Base-by-base conservation (phyloP, 257 asterid species). In the Avicennia marina region DNA sequence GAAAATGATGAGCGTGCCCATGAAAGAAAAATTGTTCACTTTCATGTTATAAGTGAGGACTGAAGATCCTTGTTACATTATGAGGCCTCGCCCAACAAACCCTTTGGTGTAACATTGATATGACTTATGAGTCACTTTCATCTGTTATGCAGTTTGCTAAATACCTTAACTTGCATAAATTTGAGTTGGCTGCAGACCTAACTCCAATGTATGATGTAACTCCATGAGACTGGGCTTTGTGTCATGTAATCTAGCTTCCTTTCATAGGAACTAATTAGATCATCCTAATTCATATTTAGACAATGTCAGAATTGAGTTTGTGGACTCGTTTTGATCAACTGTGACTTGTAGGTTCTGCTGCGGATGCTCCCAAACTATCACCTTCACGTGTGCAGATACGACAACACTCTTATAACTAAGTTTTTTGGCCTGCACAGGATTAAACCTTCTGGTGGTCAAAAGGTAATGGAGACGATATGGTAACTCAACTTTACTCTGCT, bases 381-480 rank as follows among this genome's bases (percentile, higher is more conserved):
- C 67, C 60, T 50, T 42, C 98, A 93, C 41, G 98, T 93, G 64
- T 78, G 67, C 63, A 68, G 58, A 58, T 66, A 86, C 34, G 98
- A 93, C 8, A 93, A 93, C 76, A 93, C 98, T 47, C 94, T 93
- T 44, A 78, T 93, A 53, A 89, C 97, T 21, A 93, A 93, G 68
- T 93, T 93, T 78, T 91, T 93, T 61, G 97, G 98, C 57, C 97
- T 93, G 65, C 97, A 93, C 86, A 79, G 98, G 85, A 88, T 91
- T 73, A 83, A 81, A 70, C 93, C 98, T 62, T 78, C 86, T 16
- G 83, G 96, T 53, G 95, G 98, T 71, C 96, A 88, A 71, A 91
- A 85, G 96, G 98, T 88, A 85, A 69, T 26, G 4, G 41, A 36
- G 13, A 11, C 3, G 13, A 36, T 36, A 11, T 36, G 41, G 41